Evolutionary conservation across 2,329 filamentous ascomycete species (phyloP).

Genomic region (Talaromyces sp.): DNA sequence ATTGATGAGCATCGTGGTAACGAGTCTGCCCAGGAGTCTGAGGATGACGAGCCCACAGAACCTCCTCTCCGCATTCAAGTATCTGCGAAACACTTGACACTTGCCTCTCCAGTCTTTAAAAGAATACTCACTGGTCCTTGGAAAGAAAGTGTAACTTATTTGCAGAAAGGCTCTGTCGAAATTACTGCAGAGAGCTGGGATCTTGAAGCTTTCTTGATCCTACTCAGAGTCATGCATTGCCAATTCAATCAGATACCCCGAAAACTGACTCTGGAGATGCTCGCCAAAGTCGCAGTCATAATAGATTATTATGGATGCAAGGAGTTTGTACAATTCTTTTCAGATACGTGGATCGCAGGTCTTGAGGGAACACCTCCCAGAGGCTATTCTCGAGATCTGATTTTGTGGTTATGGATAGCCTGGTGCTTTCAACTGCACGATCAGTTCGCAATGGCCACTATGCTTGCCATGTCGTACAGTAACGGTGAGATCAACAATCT

Average conservation of each 20-base stretch:
- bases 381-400: slow-evolving; percentile 9
- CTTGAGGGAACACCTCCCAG: background rate
- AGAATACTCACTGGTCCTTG: slow-evolving; percentile 23
- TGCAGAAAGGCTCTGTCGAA: slow-evolving; percentile 22
- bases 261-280: slow-evolving; percentile 13
- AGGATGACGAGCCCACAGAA: too few relatives aligned
- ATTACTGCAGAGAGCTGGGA: slow-evolving; percentile 29
- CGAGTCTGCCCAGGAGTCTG: too few relatives aligned
- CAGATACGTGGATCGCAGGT: slow-evolving; percentile 22
- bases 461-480: slow-evolving; percentile 8
- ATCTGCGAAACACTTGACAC: slow-evolving; percentile 27
- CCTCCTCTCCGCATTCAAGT: slow-evolving; percentile 22
- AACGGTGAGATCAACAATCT: slow-evolving; percentile 1
- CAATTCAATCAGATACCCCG: slow-evolving; percentile 23
- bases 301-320: slow-evolving; percentile 27
- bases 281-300: slow-evolving; percentile 23
- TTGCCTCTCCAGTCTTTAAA: slow-evolving; percentile 27
- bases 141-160: slow-evolving; percentile 24
- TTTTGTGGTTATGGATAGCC: slow-evolving; percentile 33
- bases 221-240: slow-evolving; percentile 27
- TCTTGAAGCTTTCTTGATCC: slow-evolving; percentile 27
- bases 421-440: slow-evolving; percentile 3
- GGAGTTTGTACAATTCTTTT: slow-evolving; percentile 22
- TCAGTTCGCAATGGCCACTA: background rate
- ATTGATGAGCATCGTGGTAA: too few relatives aligned